Conservation (phyloP, 2,329 filamentous ascomycete genomes). For the Emydomyces testavorans region DNA sequence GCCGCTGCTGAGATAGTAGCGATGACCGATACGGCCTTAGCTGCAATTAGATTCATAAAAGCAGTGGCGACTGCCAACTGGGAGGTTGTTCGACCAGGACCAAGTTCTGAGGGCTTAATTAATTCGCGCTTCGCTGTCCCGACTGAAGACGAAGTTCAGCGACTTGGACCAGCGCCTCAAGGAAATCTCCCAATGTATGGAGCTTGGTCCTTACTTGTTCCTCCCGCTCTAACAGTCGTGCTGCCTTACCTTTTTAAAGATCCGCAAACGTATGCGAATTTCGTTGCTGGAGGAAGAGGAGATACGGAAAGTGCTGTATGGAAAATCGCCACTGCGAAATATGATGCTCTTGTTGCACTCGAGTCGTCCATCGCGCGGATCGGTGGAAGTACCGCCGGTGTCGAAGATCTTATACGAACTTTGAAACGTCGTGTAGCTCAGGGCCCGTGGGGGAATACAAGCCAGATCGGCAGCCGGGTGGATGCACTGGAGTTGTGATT, state of each 20-base stretch:
- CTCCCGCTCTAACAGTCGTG: conserved; percentile 40
- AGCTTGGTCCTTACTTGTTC: conserved; percentile 42
- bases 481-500: conserved; percentile 27
- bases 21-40: conserved; percentile 46
- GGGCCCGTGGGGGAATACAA: conserved; percentile 31
- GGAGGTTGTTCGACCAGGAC: conserved; percentile 31
- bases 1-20: conserved; percentile 46
- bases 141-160: conserved; percentile 31
- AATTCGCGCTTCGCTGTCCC: conserved; percentile 29
- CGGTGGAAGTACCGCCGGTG: conserved; percentile 24
- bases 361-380: conserved; percentile 34
- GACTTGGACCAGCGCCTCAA: conserved; percentile 27
- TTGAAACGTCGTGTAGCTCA: conserved; percentile 33
- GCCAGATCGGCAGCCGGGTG: conserved; percentile 25
- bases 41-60: conserved; percentile 43
- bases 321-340: conserved; percentile 46
- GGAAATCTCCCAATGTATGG: conserved; percentile 36
- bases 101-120: conserved; percentile 14
- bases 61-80: conserved; percentile 46
- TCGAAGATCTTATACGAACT: conserved; percentile 33
- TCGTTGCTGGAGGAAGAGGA: conserved; percentile 46
- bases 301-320: conserved; percentile 48
- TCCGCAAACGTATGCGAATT: conserved; percentile 45
- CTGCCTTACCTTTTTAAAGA: conserved; percentile 48
- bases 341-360: conserved; percentile 44